Percentiles rank a stretch among this genome's conserved stretches.
phyloP scores from a whole-genome alignment of 1,284 basidiomycete species.

The Serendipita sp. region DNA sequence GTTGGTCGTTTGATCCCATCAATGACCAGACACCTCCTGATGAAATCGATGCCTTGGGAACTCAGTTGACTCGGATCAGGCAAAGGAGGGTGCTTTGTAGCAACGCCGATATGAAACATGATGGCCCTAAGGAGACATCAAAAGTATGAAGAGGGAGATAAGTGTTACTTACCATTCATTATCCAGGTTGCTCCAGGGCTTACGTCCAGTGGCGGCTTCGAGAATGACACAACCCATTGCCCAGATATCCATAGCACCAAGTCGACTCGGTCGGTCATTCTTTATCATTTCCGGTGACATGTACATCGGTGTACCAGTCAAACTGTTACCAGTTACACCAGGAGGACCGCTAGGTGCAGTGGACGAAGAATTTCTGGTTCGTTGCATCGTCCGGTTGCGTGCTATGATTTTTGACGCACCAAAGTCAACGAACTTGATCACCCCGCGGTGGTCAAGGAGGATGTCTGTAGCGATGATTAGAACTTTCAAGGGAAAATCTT shows the following conservation, averaged over 20 bases:
- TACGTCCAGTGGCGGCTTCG: constrained; percentile 90
- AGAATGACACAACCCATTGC: constrained; percentile 91
- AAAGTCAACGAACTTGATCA: constrained; percentile 98
- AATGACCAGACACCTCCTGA: constrained; percentile 82
- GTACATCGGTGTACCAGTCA: constrained; percentile 99
- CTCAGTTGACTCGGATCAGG: constrained; percentile 86
- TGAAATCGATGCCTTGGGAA: constrained; percentile 84
- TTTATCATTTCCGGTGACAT: constrained; percentile 99
- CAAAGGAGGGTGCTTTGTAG: constrained; percentile 89
- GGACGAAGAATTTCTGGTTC: constrained; percentile 30
- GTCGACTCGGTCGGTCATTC: constrained; percentile 68
- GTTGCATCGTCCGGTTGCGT: constrained; percentile 80
- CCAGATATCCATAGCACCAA: constrained; percentile 99
- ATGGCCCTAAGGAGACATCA: constrained; percentile 57
- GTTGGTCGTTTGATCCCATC: constrained; percentile 76
- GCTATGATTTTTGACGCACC: constrained; percentile 96
- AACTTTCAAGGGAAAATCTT: constrained; percentile 11
- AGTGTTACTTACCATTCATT: constrained; percentile 76
- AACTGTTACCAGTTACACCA: constrained; percentile 48
- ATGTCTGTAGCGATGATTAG: constrained; percentile 48
- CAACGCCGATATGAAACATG: constrained; percentile 98
- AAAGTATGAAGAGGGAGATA: constrained; percentile 4
- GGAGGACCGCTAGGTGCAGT: constrained; percentile 20
- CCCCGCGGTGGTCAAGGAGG: constrained; percentile 81
- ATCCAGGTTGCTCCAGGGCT: constrained; percentile 97